Evolutionary conservation across 495 filamentous ascomycete species (phyloP).

Genomic region (Jackrogersella minutella): DNA sequence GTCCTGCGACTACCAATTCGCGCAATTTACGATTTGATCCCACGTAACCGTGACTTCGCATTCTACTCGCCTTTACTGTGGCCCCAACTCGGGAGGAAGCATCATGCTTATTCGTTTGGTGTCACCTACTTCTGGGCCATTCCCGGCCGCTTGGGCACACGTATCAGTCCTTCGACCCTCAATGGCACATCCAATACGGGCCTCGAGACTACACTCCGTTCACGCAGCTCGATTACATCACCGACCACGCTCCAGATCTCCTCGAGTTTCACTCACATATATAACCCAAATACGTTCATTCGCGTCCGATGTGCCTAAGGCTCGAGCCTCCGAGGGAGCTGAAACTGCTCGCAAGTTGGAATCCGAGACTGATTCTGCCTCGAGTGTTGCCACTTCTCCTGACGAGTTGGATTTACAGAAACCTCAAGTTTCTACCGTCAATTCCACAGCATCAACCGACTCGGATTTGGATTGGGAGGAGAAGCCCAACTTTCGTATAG

Average conservation of each 20-base stretch:
- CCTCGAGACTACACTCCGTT: conserved; percentile 26
- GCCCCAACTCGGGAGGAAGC: conserved; percentile 4
- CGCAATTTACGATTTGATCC: conserved; percentile 17
- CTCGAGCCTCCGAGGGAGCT: conserved; percentile 21
- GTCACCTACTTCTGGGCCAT: conserved; percentile 5
- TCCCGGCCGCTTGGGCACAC: conserved; percentile 1
- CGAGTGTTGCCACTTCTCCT: conserved; percentile 41
- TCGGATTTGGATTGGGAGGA: conserved; percentile 73
- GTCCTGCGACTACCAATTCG: conserved; percentile 22
- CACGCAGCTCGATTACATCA: conserved; percentile 16
- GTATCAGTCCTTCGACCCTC: conserved; percentile 7
- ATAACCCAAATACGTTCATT: conserved; percentile 30
- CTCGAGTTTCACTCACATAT: conserved; percentile 3
- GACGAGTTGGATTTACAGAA: conserved; percentile 41
- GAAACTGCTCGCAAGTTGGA: conserved; percentile 32
- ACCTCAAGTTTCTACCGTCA: background rate
- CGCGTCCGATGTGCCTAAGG: conserved; percentile 28
- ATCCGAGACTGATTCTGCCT: conserved; percentile 43
- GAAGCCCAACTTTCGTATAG: conserved; percentile 75
- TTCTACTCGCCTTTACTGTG: conserved; percentile 9
- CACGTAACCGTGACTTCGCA: conserved; percentile 5
- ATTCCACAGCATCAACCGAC: conserved; percentile 25
- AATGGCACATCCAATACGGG: conserved; percentile 13
- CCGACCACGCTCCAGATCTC: conserved; percentile 3
- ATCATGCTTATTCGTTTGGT: conserved; percentile 36